Conservation (phyloP, 2,329 filamentous ascomycete genomes). For the Fusarium sp. region DNA sequence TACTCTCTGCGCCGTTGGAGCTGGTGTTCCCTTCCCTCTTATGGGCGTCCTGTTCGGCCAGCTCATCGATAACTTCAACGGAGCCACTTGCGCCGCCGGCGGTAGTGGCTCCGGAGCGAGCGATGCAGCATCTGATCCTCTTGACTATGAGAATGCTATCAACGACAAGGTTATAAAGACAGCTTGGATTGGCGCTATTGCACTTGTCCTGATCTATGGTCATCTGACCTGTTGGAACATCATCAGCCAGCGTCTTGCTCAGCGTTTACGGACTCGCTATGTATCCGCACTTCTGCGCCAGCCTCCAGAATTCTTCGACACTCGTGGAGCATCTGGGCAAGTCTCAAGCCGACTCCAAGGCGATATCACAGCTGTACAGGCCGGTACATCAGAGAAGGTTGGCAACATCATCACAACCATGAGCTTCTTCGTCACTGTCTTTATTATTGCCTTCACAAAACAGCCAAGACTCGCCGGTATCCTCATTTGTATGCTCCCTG, state of each 20-base stretch:
- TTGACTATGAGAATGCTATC: slow-evolving; percentile 54
- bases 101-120: slow-evolving; percentile 9
- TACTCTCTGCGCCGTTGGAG: slow-evolving; percentile 59
- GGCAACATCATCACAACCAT: slow-evolving; percentile 69
- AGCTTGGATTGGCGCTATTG: slow-evolving; percentile 69
- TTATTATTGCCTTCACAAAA: slow-evolving; percentile 64
- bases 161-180: slow-evolving; percentile 68
- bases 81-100: slow-evolving; percentile 58
- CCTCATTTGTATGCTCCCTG: slow-evolving; percentile 69
- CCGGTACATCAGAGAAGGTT: slow-evolving; percentile 77
- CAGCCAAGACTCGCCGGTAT: slow-evolving; percentile 49
- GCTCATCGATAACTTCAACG: slow-evolving; percentile 69
- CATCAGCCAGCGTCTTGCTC: slow-evolving; percentile 69
- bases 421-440: slow-evolving; percentile 74
- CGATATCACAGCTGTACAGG: slow-evolving; percentile 73
- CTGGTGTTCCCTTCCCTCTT: slow-evolving; percentile 70
- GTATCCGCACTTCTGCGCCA: slow-evolving; percentile 67
- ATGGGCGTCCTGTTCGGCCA: slow-evolving; percentile 72
- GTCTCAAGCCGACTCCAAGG: slow-evolving; percentile 71
- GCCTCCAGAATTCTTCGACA: slow-evolving; percentile 69
- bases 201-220: slow-evolving; percentile 69
- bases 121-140: slow-evolving; percentile 31
- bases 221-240: slow-evolving; percentile 73
- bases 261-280: slow-evolving; percentile 69
- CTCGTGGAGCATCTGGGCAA: slow-evolving; percentile 65